Evolutionary conservation across 1,284 basidiomycete genomes (phyloP).

Genomic region (Trametes polyzona): DNA sequence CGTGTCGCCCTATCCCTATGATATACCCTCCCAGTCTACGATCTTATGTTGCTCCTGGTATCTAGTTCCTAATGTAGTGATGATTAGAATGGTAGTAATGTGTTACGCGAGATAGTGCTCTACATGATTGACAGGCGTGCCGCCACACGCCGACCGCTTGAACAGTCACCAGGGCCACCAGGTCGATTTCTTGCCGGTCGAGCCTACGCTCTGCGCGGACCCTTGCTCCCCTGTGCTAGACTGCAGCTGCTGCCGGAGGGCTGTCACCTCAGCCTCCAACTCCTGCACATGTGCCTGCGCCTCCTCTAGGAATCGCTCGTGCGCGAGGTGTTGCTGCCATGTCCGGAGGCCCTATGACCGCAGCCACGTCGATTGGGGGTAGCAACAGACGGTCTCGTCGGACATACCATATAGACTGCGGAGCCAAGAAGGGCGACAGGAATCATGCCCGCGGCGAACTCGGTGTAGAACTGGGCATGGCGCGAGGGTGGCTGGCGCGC

Average conservation of each 20-base stretch:
- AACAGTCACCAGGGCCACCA: conserved; percentile 21
- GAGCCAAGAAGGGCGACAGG: conserved; percentile 77
- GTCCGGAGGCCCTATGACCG: conserved; percentile 62
- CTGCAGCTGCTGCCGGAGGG: conserved; percentile 30
- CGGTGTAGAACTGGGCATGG: conserved; percentile 68
- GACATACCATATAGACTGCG: conserved; percentile 71
- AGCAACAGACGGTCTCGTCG: conserved; percentile 12
- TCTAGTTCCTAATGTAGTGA: conserved; percentile 16
- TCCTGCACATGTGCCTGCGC: conserved; percentile 51
- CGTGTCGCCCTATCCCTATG: conserved; percentile 4
- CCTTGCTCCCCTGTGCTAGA: neutral
- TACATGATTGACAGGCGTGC: neutral
- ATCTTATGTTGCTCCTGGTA: conserved; percentile 14
- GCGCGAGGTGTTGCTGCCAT: conserved; percentile 60
- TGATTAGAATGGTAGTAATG: conserved; percentile 16
- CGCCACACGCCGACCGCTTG: neutral
- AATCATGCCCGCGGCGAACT: conserved; percentile 74
- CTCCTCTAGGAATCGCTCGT: conserved; percentile 72
- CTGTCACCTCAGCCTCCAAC: conserved; percentile 65
- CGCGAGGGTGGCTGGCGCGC: conserved; percentile 42
- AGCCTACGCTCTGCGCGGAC: neutral
- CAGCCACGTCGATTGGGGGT: neutral
- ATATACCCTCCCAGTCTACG: conserved; percentile 19
- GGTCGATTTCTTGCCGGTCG: conserved; percentile 7
- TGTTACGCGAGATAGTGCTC: neutral